Percentiles rank a stretch among this genome's conserved stretches.
Conservation (phyloP, 2,329 filamentous ascomycete genomes). For the Trichoderma oligosporum region DNA sequence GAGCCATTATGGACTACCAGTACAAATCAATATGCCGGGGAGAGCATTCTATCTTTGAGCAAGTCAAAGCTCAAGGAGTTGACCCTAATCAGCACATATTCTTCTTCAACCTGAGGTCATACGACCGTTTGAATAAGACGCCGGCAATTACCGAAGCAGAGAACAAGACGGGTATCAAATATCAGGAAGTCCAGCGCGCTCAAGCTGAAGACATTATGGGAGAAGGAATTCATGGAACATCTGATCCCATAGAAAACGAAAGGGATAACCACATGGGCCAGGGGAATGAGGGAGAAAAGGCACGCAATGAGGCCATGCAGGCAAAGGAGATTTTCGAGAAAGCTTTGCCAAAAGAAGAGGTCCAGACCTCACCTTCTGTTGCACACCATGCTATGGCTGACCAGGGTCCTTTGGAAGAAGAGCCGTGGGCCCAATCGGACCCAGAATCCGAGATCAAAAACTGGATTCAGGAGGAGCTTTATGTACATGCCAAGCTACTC, state of each 20-base stretch:
- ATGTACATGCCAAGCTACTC: constrained; percentile 87
- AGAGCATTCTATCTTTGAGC: constrained; percentile 83
- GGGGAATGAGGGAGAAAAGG: constrained; percentile 34
- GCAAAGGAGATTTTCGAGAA: constrained; percentile 53
- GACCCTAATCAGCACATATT: constrained; percentile 81
- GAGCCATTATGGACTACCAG: constrained; percentile 98
- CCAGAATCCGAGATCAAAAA: constrained; percentile 75
- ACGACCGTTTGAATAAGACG: constrained; percentile 87
- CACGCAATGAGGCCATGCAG: constrained; percentile 40
- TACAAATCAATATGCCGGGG: constrained; percentile 94
- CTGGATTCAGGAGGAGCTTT: constrained; percentile 94
- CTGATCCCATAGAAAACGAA: constrained; percentile 37
- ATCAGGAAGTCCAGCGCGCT: constrained; percentile 81
- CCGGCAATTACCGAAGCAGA: constrained; percentile 69
- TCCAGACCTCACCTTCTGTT: constrained; percentile 44
- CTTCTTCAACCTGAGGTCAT: constrained; percentile 89
- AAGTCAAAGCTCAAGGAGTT: constrained; percentile 67
- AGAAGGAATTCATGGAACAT: constrained; percentile 61
- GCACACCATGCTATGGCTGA: constrained; percentile 80
- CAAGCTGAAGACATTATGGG: constrained; percentile 87
- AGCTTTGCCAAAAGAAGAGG: constrained; percentile 37
- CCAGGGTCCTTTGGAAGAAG: constrained; percentile 56
- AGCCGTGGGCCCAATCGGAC: constrained; percentile 70
- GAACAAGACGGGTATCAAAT: constrained; percentile 74
- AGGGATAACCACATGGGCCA: constrained; percentile 49